A percentile compares a stretch with the other conserved stretches of the same genome.
Evolutionary conservation across 2,329 filamentous ascomycete species (phyloP).

Genomic region (Cladosporium velox): DNA sequence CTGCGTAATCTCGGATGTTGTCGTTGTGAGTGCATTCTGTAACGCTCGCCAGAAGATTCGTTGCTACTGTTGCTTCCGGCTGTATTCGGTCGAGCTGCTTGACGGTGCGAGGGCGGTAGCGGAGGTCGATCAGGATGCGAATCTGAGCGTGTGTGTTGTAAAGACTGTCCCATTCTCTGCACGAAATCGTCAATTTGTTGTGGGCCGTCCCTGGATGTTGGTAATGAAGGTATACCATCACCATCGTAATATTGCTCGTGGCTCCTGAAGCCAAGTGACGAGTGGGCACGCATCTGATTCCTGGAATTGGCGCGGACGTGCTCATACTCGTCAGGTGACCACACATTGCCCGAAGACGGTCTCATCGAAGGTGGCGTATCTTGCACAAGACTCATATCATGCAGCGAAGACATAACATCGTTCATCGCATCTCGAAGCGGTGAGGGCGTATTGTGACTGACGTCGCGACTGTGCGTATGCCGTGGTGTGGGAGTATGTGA

Average conservation of each 20-base stretch:
- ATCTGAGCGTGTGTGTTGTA: slow-evolving; percentile 68
- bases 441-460: slow-evolving; percentile 68
- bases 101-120: slow-evolving; percentile 33
- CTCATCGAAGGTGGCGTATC: slow-evolving; percentile 44
- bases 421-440: slow-evolving; percentile 95
- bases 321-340: slow-evolving; percentile 88
- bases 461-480: slow-evolving; percentile 58
- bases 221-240: slow-evolving; percentile 43
- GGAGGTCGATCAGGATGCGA: slow-evolving; percentile 39
- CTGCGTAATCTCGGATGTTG: slow-evolving; percentile 49
- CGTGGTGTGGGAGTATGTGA: slow-evolving; percentile 65
- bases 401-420: slow-evolving; percentile 91
- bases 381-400: slow-evolving; percentile 72
- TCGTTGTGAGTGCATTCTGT: slow-evolving; percentile 45
- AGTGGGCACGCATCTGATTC: slow-evolving; percentile 62
- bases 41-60: slow-evolving; percentile 24
- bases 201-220: slow-evolving; percentile 49
- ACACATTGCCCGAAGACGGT: slow-evolving; percentile 65
- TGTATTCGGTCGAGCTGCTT: slow-evolving; percentile 31
- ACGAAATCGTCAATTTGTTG: slow-evolving; percentile 84
- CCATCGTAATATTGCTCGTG: slow-evolving; percentile 46
- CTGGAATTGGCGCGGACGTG: slow-evolving; percentile 48
- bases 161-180: slow-evolving; percentile 82
- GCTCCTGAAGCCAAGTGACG: slow-evolving; percentile 68
- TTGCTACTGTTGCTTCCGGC: slow-evolving; percentile 33